Conservation (phyloP, 2,329 filamentous ascomycete species). For the Trichoderma hamatum region DNA sequence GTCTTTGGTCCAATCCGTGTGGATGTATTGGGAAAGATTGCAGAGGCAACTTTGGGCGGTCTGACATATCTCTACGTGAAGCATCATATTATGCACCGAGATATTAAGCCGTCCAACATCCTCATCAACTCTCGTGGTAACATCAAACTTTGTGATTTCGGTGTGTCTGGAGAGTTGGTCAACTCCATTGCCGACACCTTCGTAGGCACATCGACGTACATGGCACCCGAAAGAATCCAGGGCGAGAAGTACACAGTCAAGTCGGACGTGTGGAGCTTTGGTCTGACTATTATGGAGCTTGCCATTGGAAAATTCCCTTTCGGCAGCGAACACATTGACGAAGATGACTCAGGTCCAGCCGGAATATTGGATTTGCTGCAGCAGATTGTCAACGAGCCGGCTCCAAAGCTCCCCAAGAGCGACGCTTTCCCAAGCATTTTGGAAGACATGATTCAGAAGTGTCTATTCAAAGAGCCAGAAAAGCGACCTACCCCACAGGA, state of each 20-base stretch:
- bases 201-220: conserved; percentile 97
- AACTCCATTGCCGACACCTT: conserved; percentile 99
- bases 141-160: conserved; percentile 98
- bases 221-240: conserved; percentile 97
- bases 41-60: conserved; percentile 90
- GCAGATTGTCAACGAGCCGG: conserved; percentile 95
- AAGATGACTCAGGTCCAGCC: conserved; percentile 81
- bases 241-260: conserved; percentile 97
- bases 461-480: conserved; percentile 85
- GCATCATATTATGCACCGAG: conserved; percentile 98
- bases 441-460: conserved; percentile 97
- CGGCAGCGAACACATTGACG: conserved; percentile 68
- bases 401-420: conserved; percentile 91
- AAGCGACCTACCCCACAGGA: conserved; percentile 90
- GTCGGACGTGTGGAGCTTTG: conserved; percentile 98
- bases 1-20: conserved; percentile 94
- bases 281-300: conserved; percentile 91
- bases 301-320: conserved; percentile 98
- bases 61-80: conserved; percentile 93
- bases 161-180: conserved; percentile 95
- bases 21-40: conserved; percentile 96
- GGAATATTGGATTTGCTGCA: conserved; percentile 95
- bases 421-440: conserved; percentile 95
- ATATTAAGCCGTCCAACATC: conserved; percentile 98
- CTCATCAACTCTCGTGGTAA: conserved; percentile 90